Evolutionary conservation across 2,329 filamentous ascomycete genomes (phyloP), one percentile per base, ranked within the genome.

Genomic region (Talaromyces islandicus): DNA sequence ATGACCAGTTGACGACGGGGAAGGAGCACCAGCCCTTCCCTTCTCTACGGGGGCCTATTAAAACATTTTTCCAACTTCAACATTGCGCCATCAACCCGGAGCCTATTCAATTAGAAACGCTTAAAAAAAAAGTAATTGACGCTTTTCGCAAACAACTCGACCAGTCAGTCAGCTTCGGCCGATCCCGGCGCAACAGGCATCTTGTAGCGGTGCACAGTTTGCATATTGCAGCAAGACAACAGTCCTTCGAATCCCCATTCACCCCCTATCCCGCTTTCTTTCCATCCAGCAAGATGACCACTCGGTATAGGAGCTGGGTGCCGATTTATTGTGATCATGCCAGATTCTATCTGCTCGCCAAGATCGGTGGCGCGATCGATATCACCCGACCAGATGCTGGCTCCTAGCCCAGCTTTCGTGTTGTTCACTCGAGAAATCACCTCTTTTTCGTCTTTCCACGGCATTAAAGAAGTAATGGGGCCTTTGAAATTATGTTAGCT

Each of bases 401-500:
- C 77, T 5, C 77, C 78, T 2, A 80, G 69, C 0, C 77, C 79
- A 51, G 78, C 80, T 41, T 78, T 73, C 51, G 63, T 81, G 24
- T 64, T 55, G 14, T 64, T 82, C 2, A 79, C 79, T 6, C 80
- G 69, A 4, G 61, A 38, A 4, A 81, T 65, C 0, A 79, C 77
- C 54, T 80, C 72, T n/a, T 75, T 69, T 65, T 81, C 79, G 0
- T 80, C 76, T 1, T 74, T 73, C 83, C 84, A 88, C 11, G 77
- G 78, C 58, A 86, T 69, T n/a, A 87, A 74, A 0, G 85, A 85
- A 1, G 87, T 78, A 38, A 88, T 81, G 0, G 85, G 85, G 19
- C 1, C 80, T 80, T 78, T 21, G 24, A 24, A 54, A 29, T 30
- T 43, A 29, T 61, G 21, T 54, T 3, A 41, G 41, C 25, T 7